Evolutionary conservation across 257 asterid genomes (phyloP), one percentile per base, ranked within the genome.

Genomic region (Eucommia ulmoides): DNA sequence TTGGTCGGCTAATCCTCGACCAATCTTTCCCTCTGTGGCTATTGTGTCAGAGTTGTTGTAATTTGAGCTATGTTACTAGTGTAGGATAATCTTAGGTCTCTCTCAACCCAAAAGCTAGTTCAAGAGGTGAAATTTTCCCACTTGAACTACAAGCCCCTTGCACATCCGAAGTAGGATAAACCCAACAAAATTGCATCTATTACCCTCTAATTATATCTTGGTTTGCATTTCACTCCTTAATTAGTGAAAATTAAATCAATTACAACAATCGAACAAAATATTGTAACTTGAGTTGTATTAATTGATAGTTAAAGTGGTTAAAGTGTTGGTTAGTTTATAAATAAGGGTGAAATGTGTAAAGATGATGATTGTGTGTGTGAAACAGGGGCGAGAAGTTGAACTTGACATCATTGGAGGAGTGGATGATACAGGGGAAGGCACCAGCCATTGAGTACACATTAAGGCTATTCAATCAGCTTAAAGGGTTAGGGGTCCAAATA

Each of bases 341-440:
- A 6, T 29, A 29, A 6, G 38, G 7, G 12, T 6, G 7, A 6
- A 1, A 6, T 29, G 38, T 29, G 7, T 14, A 6, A 29, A 29
- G 0, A 29, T 29, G 38, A 29, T 29, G 38, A 6, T 14, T 38
- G 8, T 16, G n/a, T 0, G 45, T 38, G 3, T 38, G 23, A 16
- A 38, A 51, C 33, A 84, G 95, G 62, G 93, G 82, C 22, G 52
- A 33, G 0, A 85, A 77, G 69, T 20, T 67, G 69, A 82, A 79
- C 62, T 25, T 59, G 1, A 85, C 88, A 23, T 59, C 75, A 20
- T 51, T 86, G 49, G 89, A 83, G 33, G 93, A 76, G 57, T 83
- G 96, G 96, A 74, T 74, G 83, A 64, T 53, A 7, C 59, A 66
- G 45, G 78, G 79, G 1, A 87, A 80, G 61, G 94, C 83, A 33